Conservation (phyloP, 2,329 filamentous ascomycete genomes). For the Fusarium domesticum region DNA sequence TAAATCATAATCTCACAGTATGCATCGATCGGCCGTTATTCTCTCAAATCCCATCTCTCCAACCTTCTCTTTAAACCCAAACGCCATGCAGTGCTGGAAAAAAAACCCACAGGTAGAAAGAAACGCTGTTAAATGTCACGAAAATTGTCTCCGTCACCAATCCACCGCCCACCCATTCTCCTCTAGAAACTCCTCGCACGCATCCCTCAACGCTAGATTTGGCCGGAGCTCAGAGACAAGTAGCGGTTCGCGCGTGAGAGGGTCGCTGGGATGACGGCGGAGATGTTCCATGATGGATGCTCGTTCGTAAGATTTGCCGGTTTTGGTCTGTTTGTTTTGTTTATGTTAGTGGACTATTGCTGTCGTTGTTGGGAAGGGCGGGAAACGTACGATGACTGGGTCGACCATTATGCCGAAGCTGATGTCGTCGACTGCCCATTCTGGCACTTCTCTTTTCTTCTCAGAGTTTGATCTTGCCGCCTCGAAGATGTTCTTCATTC, state of each 20-base stretch:
- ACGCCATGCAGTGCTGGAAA: slow-evolving; percentile 1
- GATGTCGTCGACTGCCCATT: slow-evolving; percentile 75
- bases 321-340: slow-evolving; percentile 59
- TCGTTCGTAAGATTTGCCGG: slow-evolving; percentile 87
- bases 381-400: slow-evolving; percentile 53
- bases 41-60: slow-evolving; percentile 1
- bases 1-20: neutral
- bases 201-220: slow-evolving; percentile 77
- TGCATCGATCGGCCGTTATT: neutral
- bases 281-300: slow-evolving; percentile 83
- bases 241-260: slow-evolving; percentile 76
- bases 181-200: slow-evolving; percentile 80
- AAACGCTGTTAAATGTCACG: neutral
- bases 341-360: neutral
- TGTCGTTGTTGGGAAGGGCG: neutral
- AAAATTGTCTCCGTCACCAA: slow-evolving; percentile 53
- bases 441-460: slow-evolving; percentile 61
- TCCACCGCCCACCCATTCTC: slow-evolving; percentile 92
- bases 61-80: neutral
- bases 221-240: slow-evolving; percentile 67
- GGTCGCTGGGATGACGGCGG: slow-evolving; percentile 71
- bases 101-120: neutral
- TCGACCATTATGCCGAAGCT: slow-evolving; percentile 73
- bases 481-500: slow-evolving; percentile 51
- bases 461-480: slow-evolving; percentile 44